phyloP scores from a whole-genome alignment of 345 rosid genomes.

The Combretum micranthum region DNA sequence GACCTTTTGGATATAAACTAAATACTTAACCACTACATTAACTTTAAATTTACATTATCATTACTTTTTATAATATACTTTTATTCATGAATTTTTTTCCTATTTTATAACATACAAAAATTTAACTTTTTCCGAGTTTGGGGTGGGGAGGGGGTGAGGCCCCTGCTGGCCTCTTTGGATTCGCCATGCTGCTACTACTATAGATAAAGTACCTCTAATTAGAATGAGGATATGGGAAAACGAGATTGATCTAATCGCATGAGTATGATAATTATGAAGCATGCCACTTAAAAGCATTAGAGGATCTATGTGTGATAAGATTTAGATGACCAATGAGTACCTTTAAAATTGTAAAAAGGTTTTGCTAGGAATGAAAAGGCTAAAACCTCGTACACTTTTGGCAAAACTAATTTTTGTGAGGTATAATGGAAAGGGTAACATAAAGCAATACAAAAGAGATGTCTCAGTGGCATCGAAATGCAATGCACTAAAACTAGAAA shows the following conservation, averaged over 20 bases:
- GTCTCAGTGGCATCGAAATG: conserved; percentile 11
- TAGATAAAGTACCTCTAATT: too few species aligned
- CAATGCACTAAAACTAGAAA: conserved; percentile 6
- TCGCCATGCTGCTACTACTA: too few species aligned
- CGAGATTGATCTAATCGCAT: conserved; percentile 7
- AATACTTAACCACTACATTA: too few species aligned
- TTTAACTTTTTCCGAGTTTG: too few species aligned
- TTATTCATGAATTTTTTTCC: too few species aligned
- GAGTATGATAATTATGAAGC: conserved; percentile 6
- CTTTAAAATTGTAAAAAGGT: conserved; percentile 5
- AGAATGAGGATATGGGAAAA: too few species aligned
- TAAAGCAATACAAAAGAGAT: conserved; percentile 12
- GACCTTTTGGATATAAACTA: too few species aligned
- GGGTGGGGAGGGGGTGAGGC: too few species aligned
- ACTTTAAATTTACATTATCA: too few species aligned
- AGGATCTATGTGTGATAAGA: not conserved
- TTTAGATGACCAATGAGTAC: not conserved
- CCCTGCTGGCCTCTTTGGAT: too few species aligned
- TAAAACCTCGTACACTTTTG: conserved; percentile 3
- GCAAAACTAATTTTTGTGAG: conserved; percentile 6
- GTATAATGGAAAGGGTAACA: conserved; percentile 5
- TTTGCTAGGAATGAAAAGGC: conserved; percentile 15
- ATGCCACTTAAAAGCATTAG: not conserved
- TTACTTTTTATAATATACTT: too few species aligned
- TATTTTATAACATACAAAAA: too few species aligned